Base-by-base conservation (phyloP, 1,139 yeast species). In the Insectozyma bohioensis region DNA sequence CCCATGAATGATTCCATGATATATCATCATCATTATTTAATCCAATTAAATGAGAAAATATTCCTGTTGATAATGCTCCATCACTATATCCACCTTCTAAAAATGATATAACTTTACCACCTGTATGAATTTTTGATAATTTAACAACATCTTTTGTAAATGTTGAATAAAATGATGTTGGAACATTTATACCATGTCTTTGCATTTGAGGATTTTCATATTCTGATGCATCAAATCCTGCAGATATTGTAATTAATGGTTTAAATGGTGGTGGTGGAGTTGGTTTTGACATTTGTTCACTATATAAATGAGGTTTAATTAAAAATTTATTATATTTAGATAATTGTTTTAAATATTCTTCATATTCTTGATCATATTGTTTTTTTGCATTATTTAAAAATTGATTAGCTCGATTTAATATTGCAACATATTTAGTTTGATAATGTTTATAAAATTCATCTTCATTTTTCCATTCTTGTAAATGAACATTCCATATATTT, bases 171-270 rank as follows among this genome's bases (percentile, higher is more conserved):
- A 86, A 86, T 17, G 82, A 75, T 0, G 95, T 85, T 4, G 95
- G 95, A 4, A 86, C 90, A 45, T 82, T 80, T 20, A 83, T 86
- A 0, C 81, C 81, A 51, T 86, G 95, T 39, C 95, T 67, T 57
- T 86, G 95, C 95, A 86, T 86, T 38, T 80, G 78, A 13, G 78
- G 77, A 39, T 81, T 80, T 51, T 86, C 95, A 52, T 77, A 80
- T 53, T 86, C 95, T 18, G 87, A 81, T 2, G 95, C 95, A 59
- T 86, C 95, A 54, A 86, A 86, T 3, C 95, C 95, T 1, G 95
- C 92, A 26, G 94, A 83, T 2, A 86, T 69, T 12, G 82, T 71
- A 4, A 86, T 76, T 40, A 85, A 54, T 0, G 92, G 87, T 48
- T 80, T 81, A 57, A 81, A 85, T 1, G 77, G 75, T n/a, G 48